Base-by-base conservation (phyloP, 1,284 basidiomycete genomes). In the Grifola frondosa region DNA sequence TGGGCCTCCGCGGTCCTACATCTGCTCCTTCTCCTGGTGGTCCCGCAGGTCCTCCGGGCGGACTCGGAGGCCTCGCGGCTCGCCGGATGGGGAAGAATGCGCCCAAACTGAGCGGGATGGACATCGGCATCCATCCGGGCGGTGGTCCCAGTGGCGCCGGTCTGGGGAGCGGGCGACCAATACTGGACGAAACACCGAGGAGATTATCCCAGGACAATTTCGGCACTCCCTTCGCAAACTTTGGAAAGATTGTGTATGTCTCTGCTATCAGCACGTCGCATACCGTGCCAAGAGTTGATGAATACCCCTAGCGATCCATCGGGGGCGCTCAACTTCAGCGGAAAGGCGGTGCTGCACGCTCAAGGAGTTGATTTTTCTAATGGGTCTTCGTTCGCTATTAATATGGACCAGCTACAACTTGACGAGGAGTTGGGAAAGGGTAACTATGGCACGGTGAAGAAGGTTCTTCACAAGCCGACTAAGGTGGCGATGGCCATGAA, bases 401-500 rank as follows among this genome's bases (percentile, higher is more conserved):
- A 96, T 66, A 97, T 97, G 92, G 81, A 85, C 45, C 91, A 99
- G 63, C 80, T 99, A 48, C 80, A 92, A 60, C 78, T 98, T 43
- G 76, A 92, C 44, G 91, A 95, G 60, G 95, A 97, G 65, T 77
- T 99, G 30, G 96, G 96, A 26, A 88, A 88, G 60, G 96, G 96
- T 30, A 97, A 97, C 65, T 99, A 99, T 61, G 96, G 96, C 19
- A 96, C 93, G 2, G 97, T 99, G 5, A 94, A 95, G 71, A 92
- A 91, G 62, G 96, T 97, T 3, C 74, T 91, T 32, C 96, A 99
- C 62, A 91, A 84, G 50, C 93, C 93, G 11, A 98, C 93, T 4
- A 93, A 93, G 42, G 93, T 98, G 23, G 80, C 82, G 47, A 98
- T 99, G 95, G 96, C 96, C 9, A 97, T 99, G 93, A 99, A 99